Conservation (phyloP, 805 yeast species). For the Nakazawaea molendinolei region DNA sequence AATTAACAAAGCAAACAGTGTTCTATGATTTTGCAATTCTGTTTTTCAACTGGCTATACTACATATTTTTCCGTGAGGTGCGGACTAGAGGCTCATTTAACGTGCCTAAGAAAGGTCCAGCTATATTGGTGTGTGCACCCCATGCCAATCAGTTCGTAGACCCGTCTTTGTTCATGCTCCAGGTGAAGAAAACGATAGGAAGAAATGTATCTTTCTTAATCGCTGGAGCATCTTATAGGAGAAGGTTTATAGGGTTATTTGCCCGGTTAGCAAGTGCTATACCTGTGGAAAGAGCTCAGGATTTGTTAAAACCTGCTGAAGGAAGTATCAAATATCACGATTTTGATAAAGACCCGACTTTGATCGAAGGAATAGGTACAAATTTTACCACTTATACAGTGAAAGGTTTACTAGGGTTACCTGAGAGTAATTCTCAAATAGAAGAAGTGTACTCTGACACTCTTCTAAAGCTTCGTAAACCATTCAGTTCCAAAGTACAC, state of each 20-base stretch:
- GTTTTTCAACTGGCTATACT: constrained; percentile 19
- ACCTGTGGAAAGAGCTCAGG: constrained; percentile 92
- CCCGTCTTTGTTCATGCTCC: constrained; percentile 63
- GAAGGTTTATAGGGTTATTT: constrained; percentile 65
- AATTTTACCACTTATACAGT: constrained; percentile 50
- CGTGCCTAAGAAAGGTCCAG: constrained; percentile 66
- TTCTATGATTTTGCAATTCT: constrained; percentile 12
- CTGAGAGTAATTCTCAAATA: constrained; percentile 66
- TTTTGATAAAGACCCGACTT: constrained; percentile 38
- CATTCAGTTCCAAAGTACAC: constrained; percentile 50
- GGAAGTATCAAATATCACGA: constrained; percentile 45
- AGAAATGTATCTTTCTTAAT: constrained; percentile 75
- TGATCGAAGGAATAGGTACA: constrained; percentile 65
- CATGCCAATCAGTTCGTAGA: constrained; percentile 90
- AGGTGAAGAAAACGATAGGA: constrained; percentile 56
- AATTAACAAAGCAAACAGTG: constrained; percentile 1
- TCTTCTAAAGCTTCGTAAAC: constrained; percentile 58
- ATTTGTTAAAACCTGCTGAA: constrained; percentile 60
- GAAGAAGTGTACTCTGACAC: constrained; percentile 65
- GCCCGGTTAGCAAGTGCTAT: constrained; percentile 74
- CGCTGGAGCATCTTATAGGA: constrained; percentile 72
- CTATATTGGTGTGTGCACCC: constrained; percentile 92
- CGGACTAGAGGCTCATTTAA: constrained; percentile 81
- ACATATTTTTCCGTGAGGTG: constrained; percentile 81
- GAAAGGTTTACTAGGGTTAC: constrained; percentile 72